Evolutionary conservation across 2,329 filamentous ascomycete genomes (phyloP).

Genomic region (Aspergillus sp.): DNA sequence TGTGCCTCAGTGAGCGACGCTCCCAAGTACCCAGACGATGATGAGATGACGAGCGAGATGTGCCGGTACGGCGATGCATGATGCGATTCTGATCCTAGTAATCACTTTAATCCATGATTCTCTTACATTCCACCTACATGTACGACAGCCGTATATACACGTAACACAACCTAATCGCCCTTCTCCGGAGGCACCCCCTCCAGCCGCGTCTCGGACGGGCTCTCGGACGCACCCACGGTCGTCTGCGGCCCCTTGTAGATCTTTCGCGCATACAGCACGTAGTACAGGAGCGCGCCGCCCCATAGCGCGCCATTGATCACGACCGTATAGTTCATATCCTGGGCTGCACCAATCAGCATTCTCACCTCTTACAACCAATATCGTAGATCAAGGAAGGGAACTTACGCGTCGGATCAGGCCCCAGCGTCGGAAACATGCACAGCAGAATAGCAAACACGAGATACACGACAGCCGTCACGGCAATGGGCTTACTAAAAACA

Average conservation of each 20-base stretch:
- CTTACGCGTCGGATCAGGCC: conserved; percentile 51
- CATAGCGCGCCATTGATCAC: conserved; percentile 60
- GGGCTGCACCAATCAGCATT: conserved; percentile 24
- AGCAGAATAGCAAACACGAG: conserved; percentile 56
- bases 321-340: conserved; percentile 62
- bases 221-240: conserved; percentile 44
- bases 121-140: background rate
- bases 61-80: no score
- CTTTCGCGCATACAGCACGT: conserved; percentile 56
- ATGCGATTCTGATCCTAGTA: no score
- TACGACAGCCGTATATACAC: background rate
- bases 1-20: conserved; percentile 35
- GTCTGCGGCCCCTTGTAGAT: conserved; percentile 62
- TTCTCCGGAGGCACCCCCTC: background rate
- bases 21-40: background rate
- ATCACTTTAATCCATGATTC: no score
- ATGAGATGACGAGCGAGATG: background rate
- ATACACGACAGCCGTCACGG: conserved; percentile 54
- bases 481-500: conserved; percentile 51
- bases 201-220: conserved; percentile 8
- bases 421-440: conserved; percentile 58
- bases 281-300: conserved; percentile 56
- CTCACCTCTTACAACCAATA: background rate
- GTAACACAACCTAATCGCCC: background rate
- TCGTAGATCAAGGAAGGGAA: conserved; percentile 7